phyloP scores from a whole-genome alignment of 768 basidiomycete genomes.

The Clathrus columnatus region DNA sequence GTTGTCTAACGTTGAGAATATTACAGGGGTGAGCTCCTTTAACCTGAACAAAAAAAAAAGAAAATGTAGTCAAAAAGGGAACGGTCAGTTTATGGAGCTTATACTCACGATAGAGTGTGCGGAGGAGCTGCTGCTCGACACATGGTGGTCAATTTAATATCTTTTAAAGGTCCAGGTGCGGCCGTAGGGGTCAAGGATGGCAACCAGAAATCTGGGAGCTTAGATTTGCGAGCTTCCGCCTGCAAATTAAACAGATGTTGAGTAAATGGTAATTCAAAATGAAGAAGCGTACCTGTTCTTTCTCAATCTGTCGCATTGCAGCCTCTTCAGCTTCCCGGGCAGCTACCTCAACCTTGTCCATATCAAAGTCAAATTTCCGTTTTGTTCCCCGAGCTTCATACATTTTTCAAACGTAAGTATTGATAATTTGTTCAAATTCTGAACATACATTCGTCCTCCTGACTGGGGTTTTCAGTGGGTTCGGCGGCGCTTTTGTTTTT shows the following conservation, averaged over 20 bases:
- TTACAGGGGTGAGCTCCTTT: conserved; percentile 75
- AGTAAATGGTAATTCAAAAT: not conserved
- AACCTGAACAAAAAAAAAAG: conserved; percentile 38
- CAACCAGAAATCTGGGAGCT: conserved; percentile 96
- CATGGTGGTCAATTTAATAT: conserved; percentile 80
- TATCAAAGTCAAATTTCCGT: conserved; percentile 81
- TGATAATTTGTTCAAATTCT: conserved; percentile 21
- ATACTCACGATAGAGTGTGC: conserved; percentile 73
- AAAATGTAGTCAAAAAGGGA: not conserved
- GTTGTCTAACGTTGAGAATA: conserved; percentile 45
- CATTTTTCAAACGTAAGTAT: not conserved
- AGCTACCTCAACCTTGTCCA: conserved; percentile 58
- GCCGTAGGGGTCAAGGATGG: conserved; percentile 84
- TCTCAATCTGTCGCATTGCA: conserved; percentile 73
- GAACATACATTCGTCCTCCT: conserved; percentile 25
- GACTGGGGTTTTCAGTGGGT: conserved; percentile 2
- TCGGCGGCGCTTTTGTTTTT: conserved; percentile 4
- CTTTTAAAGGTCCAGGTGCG: conserved; percentile 47
- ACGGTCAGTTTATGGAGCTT: too few relatives aligned
- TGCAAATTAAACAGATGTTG: conserved; percentile 12
- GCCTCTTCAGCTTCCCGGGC: conserved; percentile 81
- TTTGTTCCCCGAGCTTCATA: conserved; percentile 52
- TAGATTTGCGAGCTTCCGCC: conserved; percentile 73
- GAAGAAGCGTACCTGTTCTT: conserved; percentile 46
- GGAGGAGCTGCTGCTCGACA: conserved; percentile 75